Conservation (phyloP, 164 flowering plant genomes). For the Protea cynaroides region DNA sequence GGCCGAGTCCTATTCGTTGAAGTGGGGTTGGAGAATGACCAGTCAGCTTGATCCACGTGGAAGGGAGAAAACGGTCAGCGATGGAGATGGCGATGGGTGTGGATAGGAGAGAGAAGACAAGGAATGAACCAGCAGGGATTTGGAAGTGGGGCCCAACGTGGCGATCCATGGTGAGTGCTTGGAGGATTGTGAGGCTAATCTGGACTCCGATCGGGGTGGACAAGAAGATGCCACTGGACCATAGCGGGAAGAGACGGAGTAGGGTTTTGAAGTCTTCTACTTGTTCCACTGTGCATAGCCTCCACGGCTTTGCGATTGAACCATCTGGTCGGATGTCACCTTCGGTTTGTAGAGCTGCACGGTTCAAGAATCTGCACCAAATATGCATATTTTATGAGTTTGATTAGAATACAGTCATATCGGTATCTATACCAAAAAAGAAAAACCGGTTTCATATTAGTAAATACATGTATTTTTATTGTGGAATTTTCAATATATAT, state of each 20-base stretch:
- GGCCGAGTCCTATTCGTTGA: constrained; percentile 57
- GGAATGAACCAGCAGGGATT: constrained; percentile 56
- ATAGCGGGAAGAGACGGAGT: constrained; percentile 48
- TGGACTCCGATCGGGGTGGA: constrained; percentile 40
- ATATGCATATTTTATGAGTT: too few relatives aligned
- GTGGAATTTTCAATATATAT: too few relatives aligned
- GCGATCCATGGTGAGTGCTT: constrained; percentile 68
- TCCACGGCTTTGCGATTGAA: constrained; percentile 42
- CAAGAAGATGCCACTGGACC: constrained; percentile 46
- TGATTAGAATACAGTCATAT: too few relatives aligned
- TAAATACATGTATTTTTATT: too few relatives aligned
- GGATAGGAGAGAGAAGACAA: constrained; percentile 31
- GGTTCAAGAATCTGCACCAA: constrained; percentile 48
- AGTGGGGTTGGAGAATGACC: constrained; percentile 30
- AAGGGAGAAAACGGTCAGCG: constrained; percentile 5
- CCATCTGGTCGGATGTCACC: constrained; percentile 13
- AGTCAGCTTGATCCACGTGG: constrained; percentile 6
- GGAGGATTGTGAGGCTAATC: constrained; percentile 40
- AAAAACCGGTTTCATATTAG: too few relatives aligned
- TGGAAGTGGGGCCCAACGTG: constrained; percentile 42
- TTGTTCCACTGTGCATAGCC: constrained; percentile 47
- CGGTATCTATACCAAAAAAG: too few relatives aligned
- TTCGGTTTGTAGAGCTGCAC: constrained; percentile 20
- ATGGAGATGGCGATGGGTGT: neutral
- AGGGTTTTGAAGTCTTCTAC: constrained; percentile 66